phyloP scores from a whole-genome alignment of 2,329 filamentous ascomycete genomes.

The Pseudocercospora cruenta region DNA sequence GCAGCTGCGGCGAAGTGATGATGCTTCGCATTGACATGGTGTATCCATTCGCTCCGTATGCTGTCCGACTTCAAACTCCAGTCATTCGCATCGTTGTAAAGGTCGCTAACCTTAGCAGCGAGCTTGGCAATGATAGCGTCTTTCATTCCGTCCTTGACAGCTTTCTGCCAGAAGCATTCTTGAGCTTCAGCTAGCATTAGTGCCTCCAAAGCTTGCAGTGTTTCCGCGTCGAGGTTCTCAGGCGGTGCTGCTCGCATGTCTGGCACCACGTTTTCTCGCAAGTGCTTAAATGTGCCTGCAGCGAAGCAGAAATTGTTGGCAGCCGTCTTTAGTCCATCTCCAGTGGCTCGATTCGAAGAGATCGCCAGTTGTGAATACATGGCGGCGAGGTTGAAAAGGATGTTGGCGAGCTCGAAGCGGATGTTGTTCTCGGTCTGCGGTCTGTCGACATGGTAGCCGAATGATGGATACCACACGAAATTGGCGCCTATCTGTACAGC shows the following conservation, averaged over 20 bases:
- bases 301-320: slow-evolving; percentile 88
- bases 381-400: slow-evolving; percentile 90
- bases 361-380: slow-evolving; percentile 92
- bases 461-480: slow-evolving; percentile 92
- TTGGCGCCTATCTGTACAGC: slow-evolving; percentile 77
- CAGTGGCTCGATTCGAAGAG: slow-evolving; percentile 73
- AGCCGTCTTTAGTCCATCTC: slow-evolving; percentile 83
- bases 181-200: slow-evolving; percentile 90
- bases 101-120: slow-evolving; percentile 85
- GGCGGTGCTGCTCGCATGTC: slow-evolving; percentile 79
- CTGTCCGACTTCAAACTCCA: slow-evolving; percentile 85
- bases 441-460: slow-evolving; percentile 66
- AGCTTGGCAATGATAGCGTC: slow-evolving; percentile 90
- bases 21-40: slow-evolving; percentile 95
- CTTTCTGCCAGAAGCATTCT: slow-evolving; percentile 98
- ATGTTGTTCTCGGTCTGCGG: slow-evolving; percentile 61
- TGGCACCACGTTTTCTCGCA: slow-evolving; percentile 75
- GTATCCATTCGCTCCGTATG: slow-evolving; percentile 93
- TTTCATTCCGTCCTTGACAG: slow-evolving; percentile 90
- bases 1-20: slow-evolving; percentile 96
- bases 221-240: slow-evolving; percentile 92
- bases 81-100: slow-evolving; percentile 83
- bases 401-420: slow-evolving; percentile 83
- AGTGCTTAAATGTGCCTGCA: slow-evolving; percentile 79
- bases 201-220: slow-evolving; percentile 79